Base-by-base conservation (phyloP, 192 early-diverging fungal genomes). In the Lobosporangium transversale region DNA sequence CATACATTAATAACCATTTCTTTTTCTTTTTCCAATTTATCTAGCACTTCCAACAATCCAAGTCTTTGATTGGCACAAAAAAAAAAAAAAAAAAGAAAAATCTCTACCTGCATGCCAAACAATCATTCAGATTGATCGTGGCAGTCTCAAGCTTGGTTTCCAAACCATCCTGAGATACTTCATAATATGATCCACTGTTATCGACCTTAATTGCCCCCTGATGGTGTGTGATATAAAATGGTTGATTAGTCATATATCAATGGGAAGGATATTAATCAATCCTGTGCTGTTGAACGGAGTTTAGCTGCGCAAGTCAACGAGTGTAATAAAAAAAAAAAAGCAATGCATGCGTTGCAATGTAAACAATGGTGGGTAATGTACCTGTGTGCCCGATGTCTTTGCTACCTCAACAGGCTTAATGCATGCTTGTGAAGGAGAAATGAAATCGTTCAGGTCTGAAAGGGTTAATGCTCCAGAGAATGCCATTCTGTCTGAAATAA, bases 371-470 rank as follows among this genome's bases (percentile, higher is more conserved):
- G n/a, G n/a, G n/a, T n/a, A n/a, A 35, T 67, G 50, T 49, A 82
- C 89, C 62, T 83, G 63, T n/a, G 45, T 84, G 58, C 26, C 70
- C 47, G 84, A 70, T 3, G 84, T 85, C 76, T 93, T 94, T 64
- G 89, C 83, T 18, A 92, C 83, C 57, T 94, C 88, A 2, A 95
- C 92, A 1, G 98, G 98, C 67, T 97, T 97, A 53, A 99, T 96
- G 84, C 98, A 99, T 49, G 93, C 96, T 75, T 98, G 96, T 33
- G 94, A 97, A 7, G 98, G 97, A 21, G 92, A 87, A 67, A 99
- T 98, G 60, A 91, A 99, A 84, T 99, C 98, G 71, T 99, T 95
- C 40, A 99, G 89, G 84, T 98, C 97, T 2, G 95, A 94, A 11
- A 99, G 83, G 44, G 89, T 83, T 48, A 97, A 84, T 30, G 93